These are phyloP conservation scores for Starmerella vaccinii DNA, from an alignment of 805 yeast species.

Conservation along the genomic window DNA sequence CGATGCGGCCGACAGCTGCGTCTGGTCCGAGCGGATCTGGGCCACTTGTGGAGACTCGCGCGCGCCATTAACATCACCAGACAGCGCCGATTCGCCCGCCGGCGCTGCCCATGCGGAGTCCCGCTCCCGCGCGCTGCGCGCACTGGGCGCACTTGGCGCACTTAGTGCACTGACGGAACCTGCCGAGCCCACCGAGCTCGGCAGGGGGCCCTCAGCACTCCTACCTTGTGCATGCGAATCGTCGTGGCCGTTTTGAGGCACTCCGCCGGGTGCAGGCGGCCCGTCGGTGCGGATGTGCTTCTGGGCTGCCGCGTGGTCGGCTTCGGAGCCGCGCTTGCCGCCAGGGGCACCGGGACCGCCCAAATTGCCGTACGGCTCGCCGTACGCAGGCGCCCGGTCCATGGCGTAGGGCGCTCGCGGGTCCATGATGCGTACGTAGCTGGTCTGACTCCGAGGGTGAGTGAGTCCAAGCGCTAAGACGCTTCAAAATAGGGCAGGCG, in stretches of 20 bases:
- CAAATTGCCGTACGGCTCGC: not conserved
- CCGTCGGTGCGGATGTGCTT: not conserved
- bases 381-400: not conserved
- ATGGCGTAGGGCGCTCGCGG: not conserved
- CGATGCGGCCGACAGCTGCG: too few relatives aligned
- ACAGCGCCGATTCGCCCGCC: too few relatives aligned
- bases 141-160: too few relatives aligned
- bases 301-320: not conserved
- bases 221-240: too few relatives aligned
- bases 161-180: too few relatives aligned
- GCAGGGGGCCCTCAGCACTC: too few relatives aligned
- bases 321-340: not conserved
- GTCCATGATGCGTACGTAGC: constrained; percentile 2
- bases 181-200: not conserved
- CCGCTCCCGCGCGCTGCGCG: too few relatives aligned
- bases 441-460: not conserved
- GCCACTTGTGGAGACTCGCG: too few relatives aligned
- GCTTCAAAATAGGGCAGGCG: not conserved
- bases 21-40: too few relatives aligned
- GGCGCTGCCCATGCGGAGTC: too few relatives aligned
- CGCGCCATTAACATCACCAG: too few relatives aligned
- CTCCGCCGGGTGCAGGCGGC: not conserved
- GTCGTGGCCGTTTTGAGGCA: not conserved
- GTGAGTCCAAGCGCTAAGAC: constrained; percentile 3
- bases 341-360: not conserved